Base-by-base conservation (phyloP, 225 moss, liverwort and hornwort species). In the Polytrichum commune region DNA sequence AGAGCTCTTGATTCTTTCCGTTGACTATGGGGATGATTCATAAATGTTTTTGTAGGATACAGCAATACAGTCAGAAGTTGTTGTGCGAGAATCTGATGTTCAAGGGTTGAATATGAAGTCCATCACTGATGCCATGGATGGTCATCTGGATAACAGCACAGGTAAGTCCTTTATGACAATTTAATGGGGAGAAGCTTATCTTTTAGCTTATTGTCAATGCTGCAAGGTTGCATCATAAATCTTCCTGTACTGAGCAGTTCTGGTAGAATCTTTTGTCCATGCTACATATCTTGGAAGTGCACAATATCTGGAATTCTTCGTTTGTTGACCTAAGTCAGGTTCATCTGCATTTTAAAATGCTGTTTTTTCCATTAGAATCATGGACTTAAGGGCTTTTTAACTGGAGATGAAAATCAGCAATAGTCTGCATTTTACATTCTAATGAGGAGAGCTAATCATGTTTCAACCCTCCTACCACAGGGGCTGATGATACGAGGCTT, bases 121-220 rank as follows among this genome's bases (percentile, higher is more conserved):
- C 29, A 93, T 98, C 25, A 83, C 84, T 62, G 77, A 90, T 20
- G 97, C 95, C 5, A 87, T 92, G 85, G 97, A 98, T 86, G 91
- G 85, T 66, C 81, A 90, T 84, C 64, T 77, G 54, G 81, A 72
- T 63, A 66, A 73, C 27, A 62, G 62, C 22, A 76, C 71, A 77
- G 88, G 88, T 88, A 27, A 25, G 79, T 76, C 27, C 62, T 53
- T 76, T 10, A 38, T 46, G 46, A 46, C 46, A 4, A 46, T 46
- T 46, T 13, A 3, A 16, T 46, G 46, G 13, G 38, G 38, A 38
- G 16, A 46, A 46, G 46, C 46, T 46, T 46, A 3, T 46, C 46
- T 46, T 46, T 13, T 10, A 13, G 46, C 46, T 46, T 46, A 16
- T 46, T 46, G 46, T 46, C 46, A 46, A 46, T 46, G 46, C 46